phyloP scores from a whole-genome alignment of 352 stramenopile species.

The Phytophthora kernoviae region DNA sequence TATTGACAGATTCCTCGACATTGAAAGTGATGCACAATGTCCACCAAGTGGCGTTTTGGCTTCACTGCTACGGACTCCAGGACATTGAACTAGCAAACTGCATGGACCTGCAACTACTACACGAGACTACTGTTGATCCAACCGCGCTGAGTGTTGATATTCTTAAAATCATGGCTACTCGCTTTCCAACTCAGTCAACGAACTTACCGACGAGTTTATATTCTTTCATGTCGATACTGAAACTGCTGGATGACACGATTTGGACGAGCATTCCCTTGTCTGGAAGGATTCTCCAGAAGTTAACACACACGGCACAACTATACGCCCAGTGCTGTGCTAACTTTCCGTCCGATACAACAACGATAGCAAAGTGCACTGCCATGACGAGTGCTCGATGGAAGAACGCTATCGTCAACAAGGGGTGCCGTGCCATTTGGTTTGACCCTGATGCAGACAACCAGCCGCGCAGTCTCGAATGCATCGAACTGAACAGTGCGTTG shows the following conservation, averaged over 20 bases:
- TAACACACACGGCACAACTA: constrained; percentile 21
- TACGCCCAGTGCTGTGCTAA: constrained; percentile 17
- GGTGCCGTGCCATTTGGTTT: constrained; percentile 37
- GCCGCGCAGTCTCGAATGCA: constrained; percentile 36
- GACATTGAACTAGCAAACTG: constrained; percentile 17
- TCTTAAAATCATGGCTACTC: constrained; percentile 20
- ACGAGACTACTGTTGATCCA: constrained; percentile 24
- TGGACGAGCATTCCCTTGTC: constrained; percentile 5
- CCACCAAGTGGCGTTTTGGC: constrained; percentile 23
- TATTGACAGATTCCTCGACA: constrained; percentile 16
- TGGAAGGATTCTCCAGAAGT: not conserved
- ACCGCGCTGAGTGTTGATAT: constrained; percentile 14
- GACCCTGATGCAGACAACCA: constrained; percentile 23
- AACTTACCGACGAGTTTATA: constrained; percentile 9
- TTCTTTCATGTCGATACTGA: constrained; percentile 21
- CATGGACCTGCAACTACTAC: constrained; percentile 38
- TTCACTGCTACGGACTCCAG: constrained; percentile 14
- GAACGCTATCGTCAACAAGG: constrained; percentile 21
- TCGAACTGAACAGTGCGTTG: constrained; percentile 3
- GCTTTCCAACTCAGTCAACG: not conserved
- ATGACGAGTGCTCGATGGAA: constrained; percentile 37
- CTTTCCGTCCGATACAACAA: not conserved
- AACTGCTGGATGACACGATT: not conserved
- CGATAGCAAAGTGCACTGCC: constrained; percentile 3
- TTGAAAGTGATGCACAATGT: constrained; percentile 31